Conservation (phyloP, 139 green algal species). For the Tetraselmis striata region DNA sequence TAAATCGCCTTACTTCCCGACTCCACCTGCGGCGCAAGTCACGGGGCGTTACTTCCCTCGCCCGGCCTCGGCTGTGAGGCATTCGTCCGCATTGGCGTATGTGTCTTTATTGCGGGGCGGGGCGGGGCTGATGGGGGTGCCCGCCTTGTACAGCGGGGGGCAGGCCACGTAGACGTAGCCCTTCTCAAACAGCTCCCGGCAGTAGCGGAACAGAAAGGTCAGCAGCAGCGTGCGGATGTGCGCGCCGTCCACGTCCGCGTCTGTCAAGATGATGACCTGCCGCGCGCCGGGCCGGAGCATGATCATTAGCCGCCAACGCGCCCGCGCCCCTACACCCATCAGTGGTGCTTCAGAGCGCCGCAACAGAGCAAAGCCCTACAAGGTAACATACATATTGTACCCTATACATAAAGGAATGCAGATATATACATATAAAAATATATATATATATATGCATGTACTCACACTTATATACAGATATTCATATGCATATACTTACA, state of each 20-base stretch:
- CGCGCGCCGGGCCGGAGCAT: too few relatives aligned
- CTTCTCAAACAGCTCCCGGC: constrained; percentile 70
- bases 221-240: constrained; percentile 98
- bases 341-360: too few relatives aligned
- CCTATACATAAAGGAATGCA: too few relatives aligned
- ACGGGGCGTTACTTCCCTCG: neutral
- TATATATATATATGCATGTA: too few relatives aligned
- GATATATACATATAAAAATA: too few relatives aligned
- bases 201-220: constrained; percentile 96
- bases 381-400: too few relatives aligned
- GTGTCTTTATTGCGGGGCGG: neutral
- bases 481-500: too few relatives aligned
- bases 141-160: constrained; percentile 89
- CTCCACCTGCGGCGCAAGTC: neutral
- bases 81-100: too few relatives aligned
- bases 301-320: too few relatives aligned
- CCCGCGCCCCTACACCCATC: too few relatives aligned
- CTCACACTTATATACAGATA: too few relatives aligned
- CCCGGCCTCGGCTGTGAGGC: neutral
- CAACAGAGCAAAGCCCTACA: too few relatives aligned
- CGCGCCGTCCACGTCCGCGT: constrained; percentile 96
- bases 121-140: neutral
- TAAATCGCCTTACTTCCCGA: constrained; percentile 18
- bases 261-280: constrained; percentile 93
- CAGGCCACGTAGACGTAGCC: constrained; percentile 91